Evolutionary conservation across 345 rosid species (phyloP).

Genomic region (Boechera retrofracta): DNA sequence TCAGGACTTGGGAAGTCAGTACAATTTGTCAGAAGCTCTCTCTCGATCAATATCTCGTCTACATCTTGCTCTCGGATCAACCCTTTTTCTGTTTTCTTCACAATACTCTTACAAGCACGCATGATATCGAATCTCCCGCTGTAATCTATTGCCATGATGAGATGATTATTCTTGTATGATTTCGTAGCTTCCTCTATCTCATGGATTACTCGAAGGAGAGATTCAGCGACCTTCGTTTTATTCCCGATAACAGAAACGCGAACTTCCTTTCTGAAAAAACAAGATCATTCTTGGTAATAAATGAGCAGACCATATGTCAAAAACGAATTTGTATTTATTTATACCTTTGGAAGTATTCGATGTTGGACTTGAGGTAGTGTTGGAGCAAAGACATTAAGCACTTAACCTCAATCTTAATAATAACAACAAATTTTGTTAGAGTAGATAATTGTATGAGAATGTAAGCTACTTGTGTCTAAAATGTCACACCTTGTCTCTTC

Average conservation of each 20-base stretch:
- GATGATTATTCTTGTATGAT: slow-evolving; percentile 53
- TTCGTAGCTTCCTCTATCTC: slow-evolving; percentile 57
- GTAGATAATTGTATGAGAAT: background rate
- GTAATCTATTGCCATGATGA: slow-evolving; percentile 68
- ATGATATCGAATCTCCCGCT: slow-evolving; percentile 68
- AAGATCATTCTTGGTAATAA: background rate
- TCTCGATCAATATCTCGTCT: slow-evolving; percentile 60
- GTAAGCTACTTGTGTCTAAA: background rate
- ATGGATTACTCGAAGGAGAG: slow-evolving; percentile 46
- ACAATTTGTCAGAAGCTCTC: slow-evolving; percentile 65
- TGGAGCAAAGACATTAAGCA: slow-evolving; percentile 63
- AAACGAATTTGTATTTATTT: background rate
- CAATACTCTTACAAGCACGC: slow-evolving; percentile 64
- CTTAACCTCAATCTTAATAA: slow-evolving; percentile 57
- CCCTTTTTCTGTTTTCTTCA: slow-evolving; percentile 53
- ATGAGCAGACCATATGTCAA: background rate
- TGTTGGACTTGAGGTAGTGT: slow-evolving; percentile 45
- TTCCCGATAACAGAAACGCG: slow-evolving; percentile 64
- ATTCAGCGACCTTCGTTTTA: slow-evolving; percentile 50
- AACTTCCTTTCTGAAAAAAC: slow-evolving; percentile 49
- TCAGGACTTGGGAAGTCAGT: slow-evolving; percentile 63
- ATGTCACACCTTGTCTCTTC: slow-evolving; percentile 58
- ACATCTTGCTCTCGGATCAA: slow-evolving; percentile 54
- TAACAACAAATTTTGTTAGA: background rate
- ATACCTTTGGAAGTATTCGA: slow-evolving; percentile 51